Evolutionary conservation across 768 basidiomycete species (phyloP).

Genomic region (Termitomyces sp.): DNA sequence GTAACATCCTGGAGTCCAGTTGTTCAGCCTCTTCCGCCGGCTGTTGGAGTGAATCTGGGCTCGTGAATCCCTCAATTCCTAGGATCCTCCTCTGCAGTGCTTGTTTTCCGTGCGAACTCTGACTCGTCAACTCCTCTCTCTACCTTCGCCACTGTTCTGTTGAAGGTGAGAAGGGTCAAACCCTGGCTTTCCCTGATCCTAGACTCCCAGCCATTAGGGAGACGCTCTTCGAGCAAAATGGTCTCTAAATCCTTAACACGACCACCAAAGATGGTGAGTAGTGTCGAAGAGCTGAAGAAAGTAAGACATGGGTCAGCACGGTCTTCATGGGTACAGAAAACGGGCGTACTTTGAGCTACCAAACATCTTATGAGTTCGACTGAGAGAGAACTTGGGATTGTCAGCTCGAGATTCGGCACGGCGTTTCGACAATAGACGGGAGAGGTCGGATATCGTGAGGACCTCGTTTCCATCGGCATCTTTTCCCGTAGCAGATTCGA

Average conservation of each 20-base stretch:
- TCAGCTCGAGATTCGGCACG: slow-evolving; percentile 45
- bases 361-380: slow-evolving; percentile 50
- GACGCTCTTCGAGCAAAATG: slow-evolving; percentile 61
- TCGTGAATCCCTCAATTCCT: background rate
- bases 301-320: background rate
- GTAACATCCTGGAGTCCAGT: background rate
- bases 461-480: slow-evolving; percentile 37
- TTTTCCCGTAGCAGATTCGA: slow-evolving; percentile 55
- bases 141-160: slow-evolving; percentile 37
- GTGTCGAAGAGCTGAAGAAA: slow-evolving; percentile 45
- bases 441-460: slow-evolving; percentile 55
- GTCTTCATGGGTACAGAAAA: background rate
- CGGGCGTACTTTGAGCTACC: slow-evolving; percentile 57
- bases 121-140: slow-evolving; percentile 34
- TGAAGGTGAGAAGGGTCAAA: slow-evolving; percentile 53
- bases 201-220: slow-evolving; percentile 70
- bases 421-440: slow-evolving; percentile 51
- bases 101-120: slow-evolving; percentile 16
- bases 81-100: background rate
- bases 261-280: slow-evolving; percentile 65
- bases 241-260: slow-evolving; percentile 45
- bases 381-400: slow-evolving; percentile 55
- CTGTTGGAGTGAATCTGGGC: background rate
- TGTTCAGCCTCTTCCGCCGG: background rate
- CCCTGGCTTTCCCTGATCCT: slow-evolving; percentile 47